Evolutionary conservation across 2,329 filamentous ascomycete genomes (phyloP).

Genomic region (Cercospora zeae-maydis): DNA sequence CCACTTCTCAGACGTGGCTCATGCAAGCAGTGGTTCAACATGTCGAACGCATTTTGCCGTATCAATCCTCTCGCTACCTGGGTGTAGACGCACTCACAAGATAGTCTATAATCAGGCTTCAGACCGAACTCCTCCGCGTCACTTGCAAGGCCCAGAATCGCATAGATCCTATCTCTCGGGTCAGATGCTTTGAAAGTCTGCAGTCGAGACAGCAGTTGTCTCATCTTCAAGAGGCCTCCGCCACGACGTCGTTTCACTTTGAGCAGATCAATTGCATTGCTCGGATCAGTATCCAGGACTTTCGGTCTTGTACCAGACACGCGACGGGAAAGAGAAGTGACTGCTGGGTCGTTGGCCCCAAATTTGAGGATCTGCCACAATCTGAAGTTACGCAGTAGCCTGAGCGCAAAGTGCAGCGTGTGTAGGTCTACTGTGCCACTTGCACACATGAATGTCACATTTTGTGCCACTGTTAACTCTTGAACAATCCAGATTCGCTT

Average conservation of each 20-base stretch:
- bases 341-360: too few relatives aligned
- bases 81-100: not conserved
- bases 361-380: not conserved
- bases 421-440: not conserved
- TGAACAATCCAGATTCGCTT: not conserved
- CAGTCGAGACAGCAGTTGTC: not conserved
- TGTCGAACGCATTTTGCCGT: not conserved
- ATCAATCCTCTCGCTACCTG: not conserved
- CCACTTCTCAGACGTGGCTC: not conserved
- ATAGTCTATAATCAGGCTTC: not conserved
- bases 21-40: not conserved
- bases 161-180: constrained; percentile 1
- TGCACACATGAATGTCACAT: not conserved
- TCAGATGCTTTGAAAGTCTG: not conserved
- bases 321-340: not conserved
- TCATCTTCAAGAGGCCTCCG: not conserved
- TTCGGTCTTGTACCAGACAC: not conserved
- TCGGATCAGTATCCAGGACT: not conserved
- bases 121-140: not conserved
- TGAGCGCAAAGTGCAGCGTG: not conserved
- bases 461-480: not conserved
- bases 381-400: not conserved
- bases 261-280: not conserved
- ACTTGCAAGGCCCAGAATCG: not conserved
- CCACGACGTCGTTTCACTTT: not conserved